phyloP scores from a whole-genome alignment of 345 rosid genomes.

The Hibiscus syriacus region DNA sequence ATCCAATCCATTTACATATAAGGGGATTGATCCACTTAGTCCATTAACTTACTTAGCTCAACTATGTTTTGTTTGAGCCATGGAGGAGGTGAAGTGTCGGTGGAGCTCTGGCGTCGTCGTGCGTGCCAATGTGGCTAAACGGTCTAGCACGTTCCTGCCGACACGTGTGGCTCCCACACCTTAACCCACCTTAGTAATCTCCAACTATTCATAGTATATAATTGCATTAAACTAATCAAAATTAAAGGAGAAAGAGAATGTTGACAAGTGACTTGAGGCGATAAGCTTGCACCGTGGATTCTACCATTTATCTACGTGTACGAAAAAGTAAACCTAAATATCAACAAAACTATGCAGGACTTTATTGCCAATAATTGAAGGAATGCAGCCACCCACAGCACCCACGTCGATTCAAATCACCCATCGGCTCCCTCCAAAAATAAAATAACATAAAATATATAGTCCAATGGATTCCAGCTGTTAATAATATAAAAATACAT shows the following conservation, averaged over 20 bases:
- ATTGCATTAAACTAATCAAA: background rate
- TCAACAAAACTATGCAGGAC: background rate
- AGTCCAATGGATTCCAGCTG: background rate
- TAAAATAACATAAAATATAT: background rate
- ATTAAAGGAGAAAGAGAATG: background rate
- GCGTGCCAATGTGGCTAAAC: slow-evolving; percentile 16
- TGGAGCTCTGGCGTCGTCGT: slow-evolving; percentile 12
- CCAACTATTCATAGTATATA: background rate
- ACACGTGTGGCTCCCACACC: slow-evolving; percentile 25
- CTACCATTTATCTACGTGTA: background rate
- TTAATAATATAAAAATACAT: no score
- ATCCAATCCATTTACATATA: no score
- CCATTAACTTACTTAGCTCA: no score
- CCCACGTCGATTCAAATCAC: background rate
- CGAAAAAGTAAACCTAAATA: background rate
- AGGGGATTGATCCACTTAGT: no score
- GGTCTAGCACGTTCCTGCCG: slow-evolving; percentile 16
- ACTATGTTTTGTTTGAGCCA: no score
- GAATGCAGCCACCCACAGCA: background rate
- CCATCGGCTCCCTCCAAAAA: background rate
- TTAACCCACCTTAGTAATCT: background rate
- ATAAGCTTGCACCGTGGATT: background rate
- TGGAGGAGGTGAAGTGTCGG: slow-evolving; percentile 18
- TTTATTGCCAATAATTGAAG: background rate
- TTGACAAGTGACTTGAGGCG: background rate